Conservation (phyloP, 179 eudicot species). For the Silene coronaria region DNA sequence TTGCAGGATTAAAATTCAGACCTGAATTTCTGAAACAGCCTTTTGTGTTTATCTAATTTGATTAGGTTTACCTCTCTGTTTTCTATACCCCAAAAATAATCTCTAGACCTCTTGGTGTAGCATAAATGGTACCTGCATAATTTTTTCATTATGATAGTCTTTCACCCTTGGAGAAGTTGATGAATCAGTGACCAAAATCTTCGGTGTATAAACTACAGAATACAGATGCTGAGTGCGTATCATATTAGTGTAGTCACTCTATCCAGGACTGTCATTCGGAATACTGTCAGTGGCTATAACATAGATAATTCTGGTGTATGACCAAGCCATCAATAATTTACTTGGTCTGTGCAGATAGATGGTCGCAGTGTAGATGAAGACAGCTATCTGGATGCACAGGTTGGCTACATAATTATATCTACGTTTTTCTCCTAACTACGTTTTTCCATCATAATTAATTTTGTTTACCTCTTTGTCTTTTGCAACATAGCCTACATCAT, state of each 20-base stretch:
- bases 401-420: constrained; percentile 17
- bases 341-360: constrained; percentile 60
- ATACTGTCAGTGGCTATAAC: not conserved
- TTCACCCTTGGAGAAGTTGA: not conserved
- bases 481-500: not conserved
- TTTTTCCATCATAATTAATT: not conserved
- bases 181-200: constrained; percentile 1
- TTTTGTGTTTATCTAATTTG: not conserved
- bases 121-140: not conserved
- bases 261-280: not conserved
- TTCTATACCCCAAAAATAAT: not conserved
- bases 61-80: not conserved
- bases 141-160: not conserved
- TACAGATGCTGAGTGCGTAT: not conserved
- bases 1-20: not conserved
- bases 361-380: constrained; percentile 66
- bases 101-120: not conserved
- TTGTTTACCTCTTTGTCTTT: not conserved
- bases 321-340: not conserved
- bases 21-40: not conserved
- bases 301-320: not conserved
- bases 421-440: not conserved
- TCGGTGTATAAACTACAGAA: not conserved
- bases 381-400: constrained; percentile 84
- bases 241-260: not conserved